These are phyloP conservation scores for Populus simonii DNA, from an alignment of 345 rosid species.

Conservation along the genomic window DNA sequence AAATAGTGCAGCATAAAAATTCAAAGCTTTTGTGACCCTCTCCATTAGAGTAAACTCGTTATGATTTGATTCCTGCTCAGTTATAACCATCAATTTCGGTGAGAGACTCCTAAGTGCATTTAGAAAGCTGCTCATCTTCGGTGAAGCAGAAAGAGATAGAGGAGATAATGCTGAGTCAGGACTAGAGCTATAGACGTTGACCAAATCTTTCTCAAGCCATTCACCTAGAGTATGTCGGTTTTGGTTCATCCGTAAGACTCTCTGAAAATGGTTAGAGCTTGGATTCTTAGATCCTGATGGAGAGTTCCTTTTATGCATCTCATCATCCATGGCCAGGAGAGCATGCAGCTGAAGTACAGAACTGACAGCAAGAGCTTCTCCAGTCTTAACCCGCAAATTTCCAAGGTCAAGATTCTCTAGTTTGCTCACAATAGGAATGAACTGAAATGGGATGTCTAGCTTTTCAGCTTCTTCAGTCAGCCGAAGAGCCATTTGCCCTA, in stretches of 20 bases:
- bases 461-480: conserved; percentile 69
- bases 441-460: conserved; percentile 67
- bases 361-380: conserved; percentile 72
- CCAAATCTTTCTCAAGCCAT: conserved; percentile 61
- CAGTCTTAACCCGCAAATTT: conserved; percentile 59
- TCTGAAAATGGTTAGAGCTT: conserved; percentile 28
- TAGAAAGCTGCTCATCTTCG: conserved; percentile 50
- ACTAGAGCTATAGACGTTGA: conserved; percentile 34
- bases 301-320: conserved; percentile 34
- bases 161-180: conserved; percentile 54
- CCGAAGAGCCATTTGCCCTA: conserved; percentile 58
- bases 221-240: conserved; percentile 55
- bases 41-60: conserved; percentile 51
- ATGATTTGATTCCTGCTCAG: conserved; percentile 67
- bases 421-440: conserved; percentile 55
- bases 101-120: conserved; percentile 54
- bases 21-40: conserved; percentile 55
- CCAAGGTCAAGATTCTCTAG: conserved; percentile 54
- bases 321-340: conserved; percentile 56
- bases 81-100: conserved; percentile 62
- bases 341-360: conserved; percentile 67
- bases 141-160: conserved; percentile 33
- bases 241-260: conserved; percentile 33
- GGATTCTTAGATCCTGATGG: conserved; percentile 35
- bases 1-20: conserved; percentile 59